Percentiles rank a stretch among this genome's conserved stretches.
phyloP scores from a whole-genome alignment of 768 basidiomycete species.

The Gautieria morchelliformis region DNA sequence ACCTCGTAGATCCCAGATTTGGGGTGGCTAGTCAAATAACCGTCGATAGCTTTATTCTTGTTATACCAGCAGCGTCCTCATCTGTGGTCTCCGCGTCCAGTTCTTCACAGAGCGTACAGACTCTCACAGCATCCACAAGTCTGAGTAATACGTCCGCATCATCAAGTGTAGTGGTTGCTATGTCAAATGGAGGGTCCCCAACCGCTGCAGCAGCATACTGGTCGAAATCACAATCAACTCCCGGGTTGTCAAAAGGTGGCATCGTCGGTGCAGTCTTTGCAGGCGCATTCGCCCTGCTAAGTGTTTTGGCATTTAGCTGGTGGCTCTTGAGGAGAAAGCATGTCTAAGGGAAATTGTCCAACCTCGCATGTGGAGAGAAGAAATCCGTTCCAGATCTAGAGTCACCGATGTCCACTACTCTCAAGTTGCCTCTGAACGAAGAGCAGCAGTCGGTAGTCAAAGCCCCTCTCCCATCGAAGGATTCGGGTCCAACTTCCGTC shows the following conservation, averaged over 20 bases:
- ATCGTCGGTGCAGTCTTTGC: background rate
- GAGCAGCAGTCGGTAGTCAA: background rate
- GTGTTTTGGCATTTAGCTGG: background rate
- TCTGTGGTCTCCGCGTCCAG: background rate
- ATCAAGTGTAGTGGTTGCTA: conserved; percentile 23
- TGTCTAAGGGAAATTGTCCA: background rate
- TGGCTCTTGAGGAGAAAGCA: background rate
- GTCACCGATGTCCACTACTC: background rate
- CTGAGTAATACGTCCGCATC: conserved; percentile 21
- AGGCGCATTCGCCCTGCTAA: background rate
- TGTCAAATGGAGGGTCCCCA: background rate
- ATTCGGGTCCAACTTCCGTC: background rate
- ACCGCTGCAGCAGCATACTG: background rate
- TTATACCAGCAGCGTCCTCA: background rate
- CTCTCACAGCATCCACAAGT: background rate
- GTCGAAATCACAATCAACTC: background rate
- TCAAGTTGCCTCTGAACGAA: background rate
- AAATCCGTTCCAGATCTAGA: background rate
- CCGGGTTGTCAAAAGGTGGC: background rate
- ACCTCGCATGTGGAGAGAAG: background rate
- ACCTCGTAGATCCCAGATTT: background rate
- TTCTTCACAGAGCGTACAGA: background rate
- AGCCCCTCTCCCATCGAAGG: background rate
- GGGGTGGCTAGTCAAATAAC: background rate
- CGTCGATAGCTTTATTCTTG: background rate